These are phyloP conservation scores for Neonothopanus nambi DNA, from an alignment of 1,284 basidiomycete species.

Conservation along the genomic window DNA sequence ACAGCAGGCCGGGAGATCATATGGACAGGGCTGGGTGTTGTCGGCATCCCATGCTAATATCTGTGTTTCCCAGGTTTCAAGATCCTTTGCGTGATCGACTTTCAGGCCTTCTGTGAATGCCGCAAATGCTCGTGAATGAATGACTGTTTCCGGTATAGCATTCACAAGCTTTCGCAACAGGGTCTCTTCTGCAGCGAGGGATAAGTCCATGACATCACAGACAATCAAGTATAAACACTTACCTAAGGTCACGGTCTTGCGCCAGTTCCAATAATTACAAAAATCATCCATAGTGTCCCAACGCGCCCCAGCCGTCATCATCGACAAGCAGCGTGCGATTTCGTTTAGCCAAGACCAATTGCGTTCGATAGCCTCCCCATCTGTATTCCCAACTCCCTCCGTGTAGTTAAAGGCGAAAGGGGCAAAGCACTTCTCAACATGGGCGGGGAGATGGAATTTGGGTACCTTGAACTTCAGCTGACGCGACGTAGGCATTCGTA, in stretches of 20 bases:
- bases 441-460: conserved; percentile 20
- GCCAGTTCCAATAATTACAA: conserved; percentile 16
- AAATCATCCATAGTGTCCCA: conserved; percentile 18
- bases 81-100: neutral
- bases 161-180: neutral
- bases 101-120: neutral
- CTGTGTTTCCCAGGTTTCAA: conserved; percentile 16
- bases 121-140: neutral
- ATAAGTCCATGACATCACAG: neutral
- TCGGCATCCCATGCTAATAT: conserved; percentile 17
- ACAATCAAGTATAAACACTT: neutral
- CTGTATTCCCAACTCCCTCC: conserved; percentile 13
- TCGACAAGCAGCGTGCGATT: conserved; percentile 3
- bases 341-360: conserved; percentile 15
- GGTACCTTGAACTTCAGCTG: conserved; percentile 8
- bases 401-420: conserved; percentile 16
- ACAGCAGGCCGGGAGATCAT: conserved; percentile 14
- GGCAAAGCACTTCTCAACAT: conserved; percentile 11
- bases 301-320: conserved; percentile 16
- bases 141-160: neutral
- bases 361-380: conserved; percentile 16
- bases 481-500: conserved; percentile 1
- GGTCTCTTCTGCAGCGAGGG: neutral
- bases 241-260: conserved; percentile 7
- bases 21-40: conserved; percentile 13